phyloP scores from a whole-genome alignment of 2,329 filamentous ascomycete species.

The Septoria linicola region DNA sequence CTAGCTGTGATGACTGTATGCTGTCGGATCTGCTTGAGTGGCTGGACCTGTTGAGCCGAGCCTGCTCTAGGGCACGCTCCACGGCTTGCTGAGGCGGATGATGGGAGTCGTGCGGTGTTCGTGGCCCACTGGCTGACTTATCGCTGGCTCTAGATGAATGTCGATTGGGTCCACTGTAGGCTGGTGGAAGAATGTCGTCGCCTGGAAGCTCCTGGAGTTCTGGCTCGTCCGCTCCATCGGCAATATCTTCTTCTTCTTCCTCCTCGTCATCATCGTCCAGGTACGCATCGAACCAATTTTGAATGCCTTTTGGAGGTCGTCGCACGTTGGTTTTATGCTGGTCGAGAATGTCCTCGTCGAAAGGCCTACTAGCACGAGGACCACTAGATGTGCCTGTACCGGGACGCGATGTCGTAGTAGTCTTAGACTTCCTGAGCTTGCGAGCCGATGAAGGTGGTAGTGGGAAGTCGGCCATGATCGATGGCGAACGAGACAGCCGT shows the following conservation, averaged over 20 bases:
- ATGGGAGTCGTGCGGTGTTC: conserved; percentile 18
- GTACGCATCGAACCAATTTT: conserved; percentile 52
- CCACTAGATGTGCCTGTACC: conserved; percentile 17
- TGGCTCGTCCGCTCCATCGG: conserved; percentile 15
- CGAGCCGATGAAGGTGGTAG: conserved; percentile 5
- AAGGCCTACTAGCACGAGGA: conserved; percentile 18
- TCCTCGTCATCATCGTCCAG: conserved; percentile 28
- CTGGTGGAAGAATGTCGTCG: conserved; percentile 24
- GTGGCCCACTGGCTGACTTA: conserved; percentile 16
- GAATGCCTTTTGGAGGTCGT: conserved; percentile 49
- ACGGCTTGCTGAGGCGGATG: conserved; percentile 4
- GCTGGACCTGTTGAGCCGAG: conserved; percentile 7
- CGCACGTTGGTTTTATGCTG: conserved; percentile 49
- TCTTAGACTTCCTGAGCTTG: conserved; percentile 8
- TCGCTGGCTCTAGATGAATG: conserved; percentile 15
- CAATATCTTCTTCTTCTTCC: conserved; percentile 28
- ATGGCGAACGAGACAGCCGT: conserved; percentile 44
- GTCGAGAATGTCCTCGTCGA: conserved; percentile 44
- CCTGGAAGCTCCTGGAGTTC: conserved; percentile 28
- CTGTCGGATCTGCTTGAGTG: conserved; percentile 23
- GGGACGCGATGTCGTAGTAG: conserved; percentile 7
- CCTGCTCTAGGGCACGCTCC: background rate
- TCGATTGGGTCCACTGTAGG: conserved; percentile 18
- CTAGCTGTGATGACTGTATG: conserved; percentile 27
- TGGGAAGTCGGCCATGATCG: conserved; percentile 39